These are phyloP conservation scores for Linanthus parryae DNA, from an alignment of 148 eudicot genomes.

Conservation along the genomic window DNA sequence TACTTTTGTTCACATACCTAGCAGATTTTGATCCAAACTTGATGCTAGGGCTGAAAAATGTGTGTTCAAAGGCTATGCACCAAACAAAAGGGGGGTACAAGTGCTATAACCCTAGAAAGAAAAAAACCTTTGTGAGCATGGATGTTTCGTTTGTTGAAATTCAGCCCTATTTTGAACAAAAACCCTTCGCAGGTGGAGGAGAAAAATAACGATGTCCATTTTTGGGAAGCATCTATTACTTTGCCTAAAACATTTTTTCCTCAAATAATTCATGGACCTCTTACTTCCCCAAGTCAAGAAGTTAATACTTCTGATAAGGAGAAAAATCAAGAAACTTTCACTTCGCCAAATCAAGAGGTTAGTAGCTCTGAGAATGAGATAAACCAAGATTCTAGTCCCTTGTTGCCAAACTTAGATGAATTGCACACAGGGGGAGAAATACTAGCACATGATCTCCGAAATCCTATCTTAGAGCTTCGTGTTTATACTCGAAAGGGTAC, in stretches of 20 bases:
- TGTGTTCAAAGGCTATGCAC: background rate
- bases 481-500: background rate
- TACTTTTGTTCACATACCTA: background rate
- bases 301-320: background rate
- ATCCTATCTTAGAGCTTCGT: background rate
- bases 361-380: background rate
- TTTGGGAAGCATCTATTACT: background rate
- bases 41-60: no score
- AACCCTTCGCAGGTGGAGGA: background rate
- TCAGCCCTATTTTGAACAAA: background rate
- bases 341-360: background rate
- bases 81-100: no score
- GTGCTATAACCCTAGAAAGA: background rate
- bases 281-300: no score
- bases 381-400: no score
- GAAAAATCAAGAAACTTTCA: background rate
- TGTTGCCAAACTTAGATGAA: no score
- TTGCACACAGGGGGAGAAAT: no score
- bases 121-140: background rate
- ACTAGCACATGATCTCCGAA: background rate
- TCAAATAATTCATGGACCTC: no score
- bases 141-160: no score
- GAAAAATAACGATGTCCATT: background rate
- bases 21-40: background rate
- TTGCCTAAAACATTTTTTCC: no score